phyloP scores from a whole-genome alignment of 345 rosid genomes.

The Rhodomyrtus tomentosa region DNA sequence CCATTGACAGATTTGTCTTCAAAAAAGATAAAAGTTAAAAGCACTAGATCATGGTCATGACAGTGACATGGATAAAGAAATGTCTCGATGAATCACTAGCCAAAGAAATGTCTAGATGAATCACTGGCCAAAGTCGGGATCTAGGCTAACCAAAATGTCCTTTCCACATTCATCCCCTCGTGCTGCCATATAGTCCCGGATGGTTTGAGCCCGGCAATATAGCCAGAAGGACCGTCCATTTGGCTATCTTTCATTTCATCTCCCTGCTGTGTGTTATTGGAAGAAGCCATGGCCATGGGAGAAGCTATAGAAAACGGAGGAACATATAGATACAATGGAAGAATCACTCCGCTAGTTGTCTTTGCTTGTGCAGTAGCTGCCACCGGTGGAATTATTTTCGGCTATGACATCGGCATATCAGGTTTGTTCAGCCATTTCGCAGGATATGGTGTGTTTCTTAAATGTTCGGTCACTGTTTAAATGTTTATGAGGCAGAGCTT shows the following conservation, averaged over 20 bases:
- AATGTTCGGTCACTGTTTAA: too few relatives aligned
- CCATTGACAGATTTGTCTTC: not conserved
- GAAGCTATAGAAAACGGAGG: not conserved
- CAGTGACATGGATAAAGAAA: not conserved
- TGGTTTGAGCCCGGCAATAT: not conserved
- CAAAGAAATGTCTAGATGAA: not conserved
- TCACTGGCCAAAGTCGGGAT: not conserved
- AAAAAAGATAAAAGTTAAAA: not conserved
- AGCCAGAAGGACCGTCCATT: not conserved
- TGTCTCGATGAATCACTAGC: not conserved
- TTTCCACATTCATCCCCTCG: not conserved
- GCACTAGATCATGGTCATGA: not conserved
- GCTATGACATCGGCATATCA: constrained; percentile 4
- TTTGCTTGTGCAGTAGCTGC: not conserved
- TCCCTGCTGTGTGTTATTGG: not conserved
- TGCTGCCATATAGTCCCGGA: not conserved
- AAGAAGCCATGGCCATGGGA: not conserved
- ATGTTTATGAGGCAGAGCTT: not conserved
- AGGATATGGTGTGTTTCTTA: too few relatives aligned
- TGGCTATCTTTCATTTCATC: not conserved
- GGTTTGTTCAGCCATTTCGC: not conserved
- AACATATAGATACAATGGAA: not conserved
- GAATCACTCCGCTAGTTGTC: not conserved
- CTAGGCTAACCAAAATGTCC: not conserved
- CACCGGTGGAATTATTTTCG: not conserved